These are phyloP conservation scores for Atkinsonella hypoxylon DNA, from an alignment of 2,329 filamentous ascomycete species.

Conservation along the genomic window DNA sequence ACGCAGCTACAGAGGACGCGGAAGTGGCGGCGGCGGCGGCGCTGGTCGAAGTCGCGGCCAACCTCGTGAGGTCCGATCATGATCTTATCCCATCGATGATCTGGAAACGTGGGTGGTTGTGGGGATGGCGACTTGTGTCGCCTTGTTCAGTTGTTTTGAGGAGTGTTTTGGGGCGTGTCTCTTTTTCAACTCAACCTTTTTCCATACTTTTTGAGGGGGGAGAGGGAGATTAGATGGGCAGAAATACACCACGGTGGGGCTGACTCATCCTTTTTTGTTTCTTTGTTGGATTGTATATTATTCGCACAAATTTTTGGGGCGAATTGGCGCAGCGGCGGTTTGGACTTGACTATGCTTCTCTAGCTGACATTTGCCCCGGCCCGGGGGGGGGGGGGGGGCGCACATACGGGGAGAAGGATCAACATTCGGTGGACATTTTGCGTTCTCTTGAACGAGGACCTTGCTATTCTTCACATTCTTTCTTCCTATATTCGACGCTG, in stretches of 20 bases:
- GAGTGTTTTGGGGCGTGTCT: too few relatives aligned
- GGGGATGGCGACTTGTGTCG: conserved; percentile 9
- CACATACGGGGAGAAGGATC: background rate
- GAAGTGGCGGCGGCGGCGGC: conserved; percentile 20
- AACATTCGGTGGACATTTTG: background rate
- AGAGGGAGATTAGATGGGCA: background rate
- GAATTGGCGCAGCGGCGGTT: conserved; percentile 25
- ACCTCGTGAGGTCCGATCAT: conserved; percentile 24
- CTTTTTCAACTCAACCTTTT: conserved; percentile 5
- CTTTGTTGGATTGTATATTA: conserved; percentile 31
- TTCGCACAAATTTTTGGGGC: conserved; percentile 23
- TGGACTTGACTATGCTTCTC: conserved; percentile 18
- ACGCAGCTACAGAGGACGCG: conserved; percentile 27
- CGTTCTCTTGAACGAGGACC: conserved; percentile 1
- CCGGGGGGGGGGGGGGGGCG: background rate
- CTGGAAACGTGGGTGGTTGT: conserved; percentile 14
- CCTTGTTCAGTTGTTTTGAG: conserved; percentile 7
- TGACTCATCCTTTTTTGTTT: conserved; percentile 15
- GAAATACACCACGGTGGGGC: conserved; percentile 4
- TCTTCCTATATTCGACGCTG: background rate
- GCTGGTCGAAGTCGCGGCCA: conserved; percentile 24
- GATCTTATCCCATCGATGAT: conserved; percentile 15
- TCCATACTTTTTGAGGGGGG: conserved; percentile 9
- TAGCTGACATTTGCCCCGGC: background rate
- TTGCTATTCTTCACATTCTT: conserved; percentile 2